Percentiles rank a stretch among this genome's conserved stretches.
These are phyloP conservation scores for Thelephora terrestris DNA, from an alignment of 1,284 basidiomycete genomes.

Conservation along the genomic window DNA sequence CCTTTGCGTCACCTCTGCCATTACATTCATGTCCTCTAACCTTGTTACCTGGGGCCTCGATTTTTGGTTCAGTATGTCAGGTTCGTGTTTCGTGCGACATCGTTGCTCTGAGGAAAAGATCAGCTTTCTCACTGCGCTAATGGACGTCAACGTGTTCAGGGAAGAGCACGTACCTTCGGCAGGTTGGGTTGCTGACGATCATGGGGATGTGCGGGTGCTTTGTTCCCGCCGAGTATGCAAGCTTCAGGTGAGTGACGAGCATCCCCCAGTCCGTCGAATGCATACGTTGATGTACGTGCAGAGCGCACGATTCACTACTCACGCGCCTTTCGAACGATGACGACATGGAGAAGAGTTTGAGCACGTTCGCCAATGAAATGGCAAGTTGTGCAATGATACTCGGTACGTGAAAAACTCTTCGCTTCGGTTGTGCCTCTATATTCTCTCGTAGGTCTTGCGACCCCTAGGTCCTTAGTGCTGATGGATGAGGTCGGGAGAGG, in stretches of 20 bases:
- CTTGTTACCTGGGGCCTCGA: not conserved
- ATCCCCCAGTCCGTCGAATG: not conserved
- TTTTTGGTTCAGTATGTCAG: constrained; percentile 63
- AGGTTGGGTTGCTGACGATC: constrained; percentile 74
- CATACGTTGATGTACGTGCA: constrained; percentile 16
- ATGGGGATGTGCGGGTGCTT: constrained; percentile 89
- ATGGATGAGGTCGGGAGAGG: constrained; percentile 90
- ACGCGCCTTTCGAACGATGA: constrained; percentile 90
- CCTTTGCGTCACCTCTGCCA: not conserved
- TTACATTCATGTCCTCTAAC: not conserved
- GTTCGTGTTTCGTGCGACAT: constrained; percentile 22
- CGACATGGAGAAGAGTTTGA: constrained; percentile 77
- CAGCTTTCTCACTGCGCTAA: not conserved
- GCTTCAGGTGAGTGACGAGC: constrained; percentile 45
- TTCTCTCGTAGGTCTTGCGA: constrained; percentile 55
- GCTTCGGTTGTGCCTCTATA: not conserved
- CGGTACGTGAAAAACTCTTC: constrained; percentile 27
- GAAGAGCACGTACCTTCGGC: constrained; percentile 88
- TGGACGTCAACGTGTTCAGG: constrained; percentile 29
- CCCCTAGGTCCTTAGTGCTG: constrained; percentile 63
- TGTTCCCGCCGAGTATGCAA: constrained; percentile 86
- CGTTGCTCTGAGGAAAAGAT: not conserved
- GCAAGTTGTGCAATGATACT: constrained; percentile 82
- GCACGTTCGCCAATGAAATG: constrained; percentile 93
- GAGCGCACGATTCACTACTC: constrained; percentile 75